These are phyloP conservation scores for Thraustochytrium striatum DNA, from an alignment of 352 stramenopile species.

Conservation along the genomic window DNA sequence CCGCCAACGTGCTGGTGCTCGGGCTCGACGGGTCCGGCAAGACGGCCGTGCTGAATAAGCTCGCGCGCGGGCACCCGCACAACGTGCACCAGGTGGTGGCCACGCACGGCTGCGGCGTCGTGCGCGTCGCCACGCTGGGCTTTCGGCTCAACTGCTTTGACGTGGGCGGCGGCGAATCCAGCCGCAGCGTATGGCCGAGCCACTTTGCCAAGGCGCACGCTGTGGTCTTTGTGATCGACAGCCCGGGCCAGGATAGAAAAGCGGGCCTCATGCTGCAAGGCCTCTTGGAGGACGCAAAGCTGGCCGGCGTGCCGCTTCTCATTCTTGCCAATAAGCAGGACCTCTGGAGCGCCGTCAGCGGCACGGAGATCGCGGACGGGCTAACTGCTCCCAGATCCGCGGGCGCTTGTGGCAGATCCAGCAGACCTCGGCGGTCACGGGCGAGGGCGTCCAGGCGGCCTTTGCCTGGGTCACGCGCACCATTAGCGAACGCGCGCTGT, in stretches of 20 bases:
- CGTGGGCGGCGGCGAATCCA: background rate
- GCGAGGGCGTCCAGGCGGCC: conserved; percentile 20
- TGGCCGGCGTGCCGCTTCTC: conserved; percentile 12
- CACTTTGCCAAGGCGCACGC: conserved; percentile 15
- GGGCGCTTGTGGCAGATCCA: conserved; percentile 43
- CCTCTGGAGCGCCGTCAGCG: background rate
- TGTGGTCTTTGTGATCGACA: conserved; percentile 45
- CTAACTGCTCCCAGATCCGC: conserved; percentile 45
- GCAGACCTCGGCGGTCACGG: conserved; percentile 19
- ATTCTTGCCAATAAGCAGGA: conserved; percentile 46
- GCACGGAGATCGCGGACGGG: conserved; percentile 18
- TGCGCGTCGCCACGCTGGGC: background rate
- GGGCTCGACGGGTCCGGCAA: conserved; percentile 36
- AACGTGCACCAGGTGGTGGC: background rate
- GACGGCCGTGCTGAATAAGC: conserved; percentile 10
- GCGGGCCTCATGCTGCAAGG: background rate
- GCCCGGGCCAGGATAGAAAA: background rate
- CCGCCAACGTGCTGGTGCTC: conserved; percentile 25
- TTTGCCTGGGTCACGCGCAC: conserved; percentile 30
- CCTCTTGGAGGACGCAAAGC: background rate
- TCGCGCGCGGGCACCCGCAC: background rate
- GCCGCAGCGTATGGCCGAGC: background rate
- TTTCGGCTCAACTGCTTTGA: conserved; percentile 27
- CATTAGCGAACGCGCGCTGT: conserved; percentile 1
- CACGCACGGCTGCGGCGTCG: background rate